A percentile compares a stretch with the other conserved stretches of the same genome.
These are phyloP conservation scores for Exophiala phaeomuriformis DNA, from an alignment of 2,329 filamentous ascomycete species.

Conservation along the genomic window DNA sequence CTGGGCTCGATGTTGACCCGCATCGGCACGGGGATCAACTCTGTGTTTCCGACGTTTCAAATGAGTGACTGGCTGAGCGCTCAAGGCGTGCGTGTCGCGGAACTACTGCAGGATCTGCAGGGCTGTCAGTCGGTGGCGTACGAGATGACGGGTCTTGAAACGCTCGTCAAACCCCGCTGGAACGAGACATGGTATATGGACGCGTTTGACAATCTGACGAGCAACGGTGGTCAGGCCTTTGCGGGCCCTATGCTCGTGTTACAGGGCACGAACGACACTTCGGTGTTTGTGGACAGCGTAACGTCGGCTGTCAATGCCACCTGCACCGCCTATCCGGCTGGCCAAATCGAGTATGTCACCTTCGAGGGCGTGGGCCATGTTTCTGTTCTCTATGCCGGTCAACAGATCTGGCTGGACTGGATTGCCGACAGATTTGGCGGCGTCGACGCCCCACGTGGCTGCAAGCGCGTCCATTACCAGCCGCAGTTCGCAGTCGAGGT, in stretches of 20 bases:
- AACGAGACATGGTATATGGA: too few species aligned
- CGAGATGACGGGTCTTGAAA: too few species aligned
- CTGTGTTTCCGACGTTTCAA: too few species aligned
- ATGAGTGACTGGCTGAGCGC: too few species aligned
- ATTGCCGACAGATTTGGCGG: neutral
- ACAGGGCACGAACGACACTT: constrained; percentile 28
- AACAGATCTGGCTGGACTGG: constrained; percentile 30
- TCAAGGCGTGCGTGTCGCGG: too few species aligned
- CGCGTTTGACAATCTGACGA: too few species aligned
- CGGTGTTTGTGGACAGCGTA: constrained; percentile 22
- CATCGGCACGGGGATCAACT: too few species aligned
- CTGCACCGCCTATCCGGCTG: constrained; percentile 21
- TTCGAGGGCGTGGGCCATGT: constrained; percentile 30
- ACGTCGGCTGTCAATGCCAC: constrained; percentile 26
- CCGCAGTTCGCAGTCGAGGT: constrained; percentile 1
- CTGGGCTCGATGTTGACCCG: too few species aligned
- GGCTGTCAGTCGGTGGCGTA: too few species aligned
- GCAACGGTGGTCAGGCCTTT: constrained; percentile 7
- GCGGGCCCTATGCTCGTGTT: constrained; percentile 30
- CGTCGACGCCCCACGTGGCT: neutral
- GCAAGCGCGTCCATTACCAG: neutral
- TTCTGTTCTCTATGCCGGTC: constrained; percentile 29
- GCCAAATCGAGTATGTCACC: constrained; percentile 26
- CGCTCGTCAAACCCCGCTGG: too few species aligned
- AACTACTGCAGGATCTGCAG: too few species aligned